Evolutionary conservation across 441 rosid species (phyloP), one percentile per base, ranked within the genome.

Genomic region (Mallotus repandus): DNA sequence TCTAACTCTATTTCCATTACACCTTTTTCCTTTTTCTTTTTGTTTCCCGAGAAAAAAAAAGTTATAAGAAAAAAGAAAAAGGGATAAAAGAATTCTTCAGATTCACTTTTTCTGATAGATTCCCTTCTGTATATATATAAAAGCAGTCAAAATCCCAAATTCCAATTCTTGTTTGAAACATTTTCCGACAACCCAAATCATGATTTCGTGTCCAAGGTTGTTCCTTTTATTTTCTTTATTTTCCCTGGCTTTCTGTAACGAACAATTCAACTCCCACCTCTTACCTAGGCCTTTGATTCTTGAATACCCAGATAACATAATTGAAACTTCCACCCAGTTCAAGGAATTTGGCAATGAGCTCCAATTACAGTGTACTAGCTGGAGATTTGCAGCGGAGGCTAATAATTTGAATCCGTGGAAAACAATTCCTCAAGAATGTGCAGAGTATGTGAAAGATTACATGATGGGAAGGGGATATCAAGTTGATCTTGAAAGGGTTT

Each of bases 321-420:
- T 76, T 58, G 85, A 78, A 58, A 41, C 18, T 68, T 3, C 16
- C n/a, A 70, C 77, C 75, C 81, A 72, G 35, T 70, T 63, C 62
- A 74, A 70, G 46, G 77, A 82, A 70, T 12, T 73, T 53, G 78
- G 77, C 5, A 84, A 78, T 57, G 91, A 88, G 71, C 63, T 87
- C 55, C 61, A 69, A 41, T 64, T 89, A 25, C 85, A 80, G 76
- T 95, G 98, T 73, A 85, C 87, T 10, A 95, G 95, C 84, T 95
- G 99, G 99, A 89, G 99, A 73, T 86, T 91, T 73, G 83, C 92
- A 2, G 98, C 76, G 72, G 98, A 95, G 83, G 87, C 96, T n/a
- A 90, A 91, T 79, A 93, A 95, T 74, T 81, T 91, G 74, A 80
- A 80, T 53, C 97, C 95, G 4, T 93, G 99, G 99, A 85, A 83